Conservation (phyloP, 1,284 basidiomycete genomes). For the Mycena citricolor region DNA sequence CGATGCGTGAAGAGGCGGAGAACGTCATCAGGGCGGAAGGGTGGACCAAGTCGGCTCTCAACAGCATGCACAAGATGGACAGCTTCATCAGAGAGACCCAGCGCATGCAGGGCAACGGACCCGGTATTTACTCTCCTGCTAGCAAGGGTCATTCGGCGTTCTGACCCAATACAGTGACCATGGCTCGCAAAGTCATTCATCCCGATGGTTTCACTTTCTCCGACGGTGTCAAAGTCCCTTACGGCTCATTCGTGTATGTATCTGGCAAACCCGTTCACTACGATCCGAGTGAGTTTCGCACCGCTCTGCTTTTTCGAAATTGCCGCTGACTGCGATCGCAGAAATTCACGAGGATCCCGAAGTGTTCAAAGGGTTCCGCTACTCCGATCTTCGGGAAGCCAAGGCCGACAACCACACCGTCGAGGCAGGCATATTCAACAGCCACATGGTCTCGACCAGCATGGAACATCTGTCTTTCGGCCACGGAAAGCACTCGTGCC, state of each 20-base stretch:
- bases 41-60: conserved; percentile 42
- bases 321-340: background rate
- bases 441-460: background rate
- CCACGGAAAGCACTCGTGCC: conserved; percentile 4
- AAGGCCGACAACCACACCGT: too few species aligned
- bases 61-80: conserved; percentile 45
- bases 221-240: conserved; percentile 36
- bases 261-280: conserved; percentile 30
- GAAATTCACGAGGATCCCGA: background rate
- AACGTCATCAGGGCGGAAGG: conserved; percentile 36
- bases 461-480: background rate
- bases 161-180: conserved; percentile 1
- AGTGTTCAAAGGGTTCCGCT: conserved; percentile 8
- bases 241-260: conserved; percentile 30
- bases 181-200: conserved; percentile 31
- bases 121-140: conserved; percentile 24
- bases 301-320: background rate
- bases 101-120: conserved; percentile 31
- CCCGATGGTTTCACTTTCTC: conserved; percentile 34
- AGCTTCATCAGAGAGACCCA: conserved; percentile 49
- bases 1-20: conserved; percentile 46
- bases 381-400: conserved; percentile 6
- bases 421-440: conserved; percentile 8
- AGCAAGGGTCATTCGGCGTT: background rate
- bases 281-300: background rate